Base-by-base conservation (phyloP, 1,284 basidiomycete genomes). In the Tilletia walkeri region DNA sequence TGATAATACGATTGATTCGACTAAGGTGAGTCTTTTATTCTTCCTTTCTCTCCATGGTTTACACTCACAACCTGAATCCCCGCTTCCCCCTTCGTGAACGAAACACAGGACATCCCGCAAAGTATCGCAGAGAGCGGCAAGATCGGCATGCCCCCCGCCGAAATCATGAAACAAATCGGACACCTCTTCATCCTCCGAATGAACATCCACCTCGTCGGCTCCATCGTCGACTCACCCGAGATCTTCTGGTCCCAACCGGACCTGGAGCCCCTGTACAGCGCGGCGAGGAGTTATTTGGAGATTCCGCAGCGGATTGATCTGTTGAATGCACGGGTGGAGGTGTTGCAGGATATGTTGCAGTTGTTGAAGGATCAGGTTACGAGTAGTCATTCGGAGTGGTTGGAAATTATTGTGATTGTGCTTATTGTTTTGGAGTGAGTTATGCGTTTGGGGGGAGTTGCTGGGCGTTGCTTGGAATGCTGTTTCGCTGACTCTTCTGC, bases 141-240 rank as follows among this genome's bases (percentile, higher is more conserved):
- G 85, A 95, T 98, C 76, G 81, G 86, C 79, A 84, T 87, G 78
- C 86, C 86, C 0, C 84, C 86, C 63, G 85, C 84, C 50, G 94
- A 96, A 83, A 97, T 98, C 82, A 96, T 98, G 94, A 92, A 92
- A 83, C 93, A 97, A 85, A 98, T 96, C 77, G 94, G 94, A 41
- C 81, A 82, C 20, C 87, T 98, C 56, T 98, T 98, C 85, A 90
- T 98, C 66, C 86, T 97, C 76, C 88, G 95, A 72, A 94, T 95
- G 75, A 95, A 95, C 82, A 95, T 97, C 80, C 95, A 95, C 81
- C 90, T 94, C 50, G 94, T 97, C 68, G 94, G 95, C 48, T 95
- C 93, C 49, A 94, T 97, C 38, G 87, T 97, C 45, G 94, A 97
- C 85, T 94, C 93, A 45, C 95, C 95, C 47, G 94, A 95, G 85